A percentile compares a stretch with the other conserved stretches of the same genome.
These are phyloP conservation scores for Tagetes erecta DNA, from an alignment of 129 eudicot species.

Conservation along the genomic window DNA sequence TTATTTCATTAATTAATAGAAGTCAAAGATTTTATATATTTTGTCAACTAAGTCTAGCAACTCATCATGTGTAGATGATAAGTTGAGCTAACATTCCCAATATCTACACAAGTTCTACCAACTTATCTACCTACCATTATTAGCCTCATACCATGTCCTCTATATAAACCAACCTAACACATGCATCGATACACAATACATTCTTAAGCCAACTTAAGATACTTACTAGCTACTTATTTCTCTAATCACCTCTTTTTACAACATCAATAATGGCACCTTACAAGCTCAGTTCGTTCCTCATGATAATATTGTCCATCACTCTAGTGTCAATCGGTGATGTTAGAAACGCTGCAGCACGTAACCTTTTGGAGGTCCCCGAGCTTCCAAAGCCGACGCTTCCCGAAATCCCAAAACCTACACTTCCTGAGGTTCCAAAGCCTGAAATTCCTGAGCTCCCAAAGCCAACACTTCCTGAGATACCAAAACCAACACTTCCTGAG, in stretches of 20 bases:
- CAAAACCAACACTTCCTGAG: constrained; percentile 20
- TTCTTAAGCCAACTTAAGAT: too few relatives aligned
- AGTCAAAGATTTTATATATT: neutral
- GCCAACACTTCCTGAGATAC: constrained; percentile 16
- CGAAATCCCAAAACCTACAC: constrained; percentile 1
- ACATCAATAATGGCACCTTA: constrained; percentile 20
- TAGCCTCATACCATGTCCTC: neutral
- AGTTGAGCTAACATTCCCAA: constrained; percentile 20
- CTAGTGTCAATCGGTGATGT: neutral
- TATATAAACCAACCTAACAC: neutral
- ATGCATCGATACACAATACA: neutral
- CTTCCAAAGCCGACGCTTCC: constrained; percentile 13
- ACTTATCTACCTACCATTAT: neutral
- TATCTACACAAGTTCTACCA: neutral
- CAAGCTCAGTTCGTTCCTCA: constrained; percentile 4
- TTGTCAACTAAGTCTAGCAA: neutral
- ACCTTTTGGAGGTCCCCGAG: constrained; percentile 31
- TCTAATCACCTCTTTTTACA: neutral
- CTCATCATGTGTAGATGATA: constrained; percentile 1
- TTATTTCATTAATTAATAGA: too few relatives aligned
- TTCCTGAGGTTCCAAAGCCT: constrained; percentile 18
- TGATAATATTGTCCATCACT: constrained; percentile 16
- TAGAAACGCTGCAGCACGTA: constrained; percentile 11
- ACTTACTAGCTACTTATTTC: neutral
- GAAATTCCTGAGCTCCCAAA: constrained; percentile 11